These are phyloP conservation scores for Rhizopogon salebrosus DNA, from an alignment of 768 basidiomycete genomes.

Conservation along the genomic window DNA sequence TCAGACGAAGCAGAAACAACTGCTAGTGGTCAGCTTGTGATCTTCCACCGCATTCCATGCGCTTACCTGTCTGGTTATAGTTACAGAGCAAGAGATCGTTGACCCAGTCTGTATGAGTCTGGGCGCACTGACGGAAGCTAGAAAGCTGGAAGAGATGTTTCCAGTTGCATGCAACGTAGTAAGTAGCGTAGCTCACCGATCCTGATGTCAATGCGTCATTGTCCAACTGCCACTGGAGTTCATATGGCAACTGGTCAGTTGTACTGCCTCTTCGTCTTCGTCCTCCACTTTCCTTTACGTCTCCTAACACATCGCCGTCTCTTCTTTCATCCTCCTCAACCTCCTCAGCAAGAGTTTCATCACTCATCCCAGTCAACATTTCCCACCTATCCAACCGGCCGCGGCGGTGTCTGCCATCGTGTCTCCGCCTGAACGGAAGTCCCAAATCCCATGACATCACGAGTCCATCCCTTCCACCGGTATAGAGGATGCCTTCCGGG, in stretches of 20 bases:
- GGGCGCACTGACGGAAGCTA: constrained; percentile 79
- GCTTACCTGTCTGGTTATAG: constrained; percentile 77
- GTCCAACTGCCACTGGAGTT: constrained; percentile 81
- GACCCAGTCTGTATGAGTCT: constrained; percentile 93
- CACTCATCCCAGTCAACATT: constrained; percentile 79
- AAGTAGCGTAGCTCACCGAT: constrained; percentile 35
- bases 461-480: constrained; percentile 85
- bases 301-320: constrained; percentile 75
- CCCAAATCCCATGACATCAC: constrained; percentile 85
- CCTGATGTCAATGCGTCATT: constrained; percentile 40
- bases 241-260: constrained; percentile 44
- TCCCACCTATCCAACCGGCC: constrained; percentile 56
- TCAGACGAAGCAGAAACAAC: constrained; percentile 95
- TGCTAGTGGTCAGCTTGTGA: constrained; percentile 19
- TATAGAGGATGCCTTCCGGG: constrained; percentile 87
- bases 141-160: neutral
- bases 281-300: constrained; percentile 45
- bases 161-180: neutral
- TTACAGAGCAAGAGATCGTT: constrained; percentile 93
- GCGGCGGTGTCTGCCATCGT: constrained; percentile 22
- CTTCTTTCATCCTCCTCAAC: constrained; percentile 62
- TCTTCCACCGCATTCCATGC: neutral
- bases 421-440: constrained; percentile 48
- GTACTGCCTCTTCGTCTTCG: constrained; percentile 27
- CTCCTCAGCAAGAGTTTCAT: constrained; percentile 63